Base-by-base conservation (phyloP, 2,329 filamentous ascomycete species). In the Colletotrichum sp. region DNA sequence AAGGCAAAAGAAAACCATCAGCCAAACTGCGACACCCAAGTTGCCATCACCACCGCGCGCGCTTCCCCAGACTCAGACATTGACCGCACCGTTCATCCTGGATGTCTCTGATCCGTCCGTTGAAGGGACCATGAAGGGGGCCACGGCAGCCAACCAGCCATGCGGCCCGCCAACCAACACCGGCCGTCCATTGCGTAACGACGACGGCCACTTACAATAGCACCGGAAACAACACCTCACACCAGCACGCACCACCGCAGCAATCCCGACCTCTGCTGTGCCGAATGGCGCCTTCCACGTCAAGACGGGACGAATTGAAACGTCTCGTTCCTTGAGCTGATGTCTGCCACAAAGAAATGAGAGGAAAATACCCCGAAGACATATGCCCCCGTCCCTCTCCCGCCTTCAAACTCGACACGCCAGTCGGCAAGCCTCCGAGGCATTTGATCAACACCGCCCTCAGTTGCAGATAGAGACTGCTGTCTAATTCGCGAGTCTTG, bases 251-350 rank as follows among this genome's bases (percentile, higher is more conserved):
- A 61, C 30, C 58, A 32, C 32, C 58, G 16, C n/a, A 34, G 9
- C 58, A 61, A 61, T 32, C 28, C 58, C 58, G 28, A 61, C 30
- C n/a, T 61, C 18, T 34, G 43, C 43, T 48, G n/a, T 68, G 48
- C 66, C 21, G 48, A 16, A 34, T 55, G 21, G 28, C 66, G n/a
- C 28, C 28, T 21, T 55, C 58, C 24, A 64, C 61, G 15, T 26
- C 18, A 65, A 71, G 38, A 71, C 48, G 60, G 63, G 69, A 75
- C 69, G 69, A 58, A 57, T 75, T 73, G 73, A 75, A 75, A 68
- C 69, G 32, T 52, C 43, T 63, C 63, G 69, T 68, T 73, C 57
- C 64, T 68, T 68, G n/a, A 63, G 55, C 69, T 73, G 69, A 75
- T 75, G 63, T 73, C 69, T 68, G 63, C 24, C 63, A 55, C 69